phyloP scores from a whole-genome alignment of 2,329 filamentous ascomycete genomes.

The Fusarium multiceps region DNA sequence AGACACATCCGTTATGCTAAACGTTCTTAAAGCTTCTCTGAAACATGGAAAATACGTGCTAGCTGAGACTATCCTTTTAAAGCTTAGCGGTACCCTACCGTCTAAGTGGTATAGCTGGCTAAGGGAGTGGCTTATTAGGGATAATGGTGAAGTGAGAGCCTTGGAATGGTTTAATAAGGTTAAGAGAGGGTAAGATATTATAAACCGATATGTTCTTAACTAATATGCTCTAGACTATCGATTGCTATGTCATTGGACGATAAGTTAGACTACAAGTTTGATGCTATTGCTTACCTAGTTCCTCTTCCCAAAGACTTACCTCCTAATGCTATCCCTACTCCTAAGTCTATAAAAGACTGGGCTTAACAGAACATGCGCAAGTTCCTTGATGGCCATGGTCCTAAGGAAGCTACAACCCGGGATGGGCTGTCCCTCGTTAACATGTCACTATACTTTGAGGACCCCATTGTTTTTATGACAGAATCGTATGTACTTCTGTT shows the following conservation, averaged over 20 bases:
- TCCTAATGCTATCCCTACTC: neutral
- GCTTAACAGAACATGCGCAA: conserved; percentile 7
- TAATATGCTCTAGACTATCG: conserved; percentile 2
- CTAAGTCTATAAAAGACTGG: conserved; percentile 17
- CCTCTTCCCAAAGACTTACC: neutral
- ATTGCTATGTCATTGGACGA: neutral
- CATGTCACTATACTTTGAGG: conserved; percentile 25
- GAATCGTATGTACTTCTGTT: conserved; percentile 19
- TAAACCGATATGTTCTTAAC: neutral
- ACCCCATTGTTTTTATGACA: conserved; percentile 11
- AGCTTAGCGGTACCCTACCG: conserved; percentile 1
- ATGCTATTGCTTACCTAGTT: conserved; percentile 5
- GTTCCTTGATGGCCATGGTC: neutral
- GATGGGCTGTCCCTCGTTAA: conserved; percentile 33
- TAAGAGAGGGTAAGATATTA: conserved; percentile 2
- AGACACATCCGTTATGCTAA: neutral
- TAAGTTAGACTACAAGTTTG: conserved; percentile 1
- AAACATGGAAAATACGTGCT: conserved; percentile 1
- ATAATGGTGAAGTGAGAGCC: neutral
- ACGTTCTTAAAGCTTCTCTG: conserved; percentile 25
- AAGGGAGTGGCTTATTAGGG: conserved; percentile 7
- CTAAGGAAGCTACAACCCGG: neutral
- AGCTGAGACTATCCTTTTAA: neutral
- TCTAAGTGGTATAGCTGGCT: conserved; percentile 24
- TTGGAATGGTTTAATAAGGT: conserved; percentile 7